A percentile compares a stretch with the other conserved stretches of the same genome.
Evolutionary conservation across 495 filamentous ascomycete genomes (phyloP).

Genomic region (Lasiosphaeria miniovina): DNA sequence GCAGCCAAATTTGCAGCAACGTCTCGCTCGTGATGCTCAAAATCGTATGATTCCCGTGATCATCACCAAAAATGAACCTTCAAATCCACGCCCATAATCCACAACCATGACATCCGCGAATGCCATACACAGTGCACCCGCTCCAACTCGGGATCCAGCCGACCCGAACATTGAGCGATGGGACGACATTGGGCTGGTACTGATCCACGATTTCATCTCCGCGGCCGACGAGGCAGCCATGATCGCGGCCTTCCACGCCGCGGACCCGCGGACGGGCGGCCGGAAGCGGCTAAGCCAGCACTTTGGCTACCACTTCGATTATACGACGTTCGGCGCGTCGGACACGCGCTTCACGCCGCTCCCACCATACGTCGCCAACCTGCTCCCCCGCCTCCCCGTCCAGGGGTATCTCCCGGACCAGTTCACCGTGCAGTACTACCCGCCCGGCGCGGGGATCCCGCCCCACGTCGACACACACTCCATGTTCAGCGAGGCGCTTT

Average conservation of each 20-base stretch:
- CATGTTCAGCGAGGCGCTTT: constrained; percentile 32
- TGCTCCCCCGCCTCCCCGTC: constrained; percentile 28
- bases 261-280: constrained; percentile 9
- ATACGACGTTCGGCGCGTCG: constrained; percentile 33
- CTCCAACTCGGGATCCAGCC: constrained; percentile 14
- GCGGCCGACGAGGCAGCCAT: constrained; percentile 24
- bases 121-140: not conserved
- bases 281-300: constrained; percentile 29
- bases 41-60: too few species aligned
- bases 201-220: constrained; percentile 31
- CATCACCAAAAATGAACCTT: too few species aligned
- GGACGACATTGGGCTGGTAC: constrained; percentile 24
- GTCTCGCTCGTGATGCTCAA: too few species aligned
- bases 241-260: constrained; percentile 28
- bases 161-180: constrained; percentile 24
- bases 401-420: constrained; percentile 26
- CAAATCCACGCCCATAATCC: too few species aligned
- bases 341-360: constrained; percentile 21
- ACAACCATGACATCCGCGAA: too few species aligned
- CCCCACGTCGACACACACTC: constrained; percentile 36
- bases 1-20: too few species aligned
- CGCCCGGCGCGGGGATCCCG: constrained; percentile 33
- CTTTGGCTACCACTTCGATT: constrained; percentile 34
- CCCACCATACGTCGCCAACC: constrained; percentile 23
- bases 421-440: constrained; percentile 36